Base-by-base conservation (phyloP, 75 land plant genomes). In the Pinus taeda region DNA sequence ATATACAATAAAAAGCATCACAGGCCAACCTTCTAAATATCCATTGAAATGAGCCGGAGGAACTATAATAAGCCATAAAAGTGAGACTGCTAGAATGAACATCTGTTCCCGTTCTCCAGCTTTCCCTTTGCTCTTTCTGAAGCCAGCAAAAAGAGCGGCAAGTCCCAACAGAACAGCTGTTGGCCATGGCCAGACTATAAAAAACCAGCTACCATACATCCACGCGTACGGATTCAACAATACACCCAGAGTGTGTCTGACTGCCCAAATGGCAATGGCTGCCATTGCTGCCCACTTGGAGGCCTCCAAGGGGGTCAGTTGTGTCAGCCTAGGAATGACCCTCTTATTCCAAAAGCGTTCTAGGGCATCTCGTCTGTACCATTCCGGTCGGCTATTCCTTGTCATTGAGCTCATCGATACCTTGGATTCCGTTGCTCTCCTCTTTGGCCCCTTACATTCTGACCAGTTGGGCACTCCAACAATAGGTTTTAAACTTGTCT, bases 141-240 rank as follows among this genome's bases (percentile, higher is more conserved):
- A 59, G 33, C 83, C 75, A 57, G 77, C 73, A 33, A 83, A 79
- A 14, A 90, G 18, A 1, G 92, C 85, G 72, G 80, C 83, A 49
- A 76, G 59, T 5, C 85, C 98, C 61, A 89, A 13, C 0, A 61
- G 61, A 3, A 83, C 18, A 26, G 93, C 92, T 8, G 83, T 76
- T 30, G 83, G 66, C 93, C 91, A 93, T 1, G 98, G 95, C 98
- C 98, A 95, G 76, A 90, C 80, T 57, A 92, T 37, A 88, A 92
- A 84, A 57, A 81, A 83, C 90, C 93, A 95, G 86, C 92, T 95
- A 62, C 81, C 90, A 74, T 93, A 93, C 85, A 82, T 85, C 93
- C 90, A 95, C 45, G 89, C 76, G 53, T 82, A 86, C 4, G 93
- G 93, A 64, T 79, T 81, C 13, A 81, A 57, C 21, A 70, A 42